Conservation (phyloP, 352 stramenopile genomes). For the Pythium brachiatum region DNA sequence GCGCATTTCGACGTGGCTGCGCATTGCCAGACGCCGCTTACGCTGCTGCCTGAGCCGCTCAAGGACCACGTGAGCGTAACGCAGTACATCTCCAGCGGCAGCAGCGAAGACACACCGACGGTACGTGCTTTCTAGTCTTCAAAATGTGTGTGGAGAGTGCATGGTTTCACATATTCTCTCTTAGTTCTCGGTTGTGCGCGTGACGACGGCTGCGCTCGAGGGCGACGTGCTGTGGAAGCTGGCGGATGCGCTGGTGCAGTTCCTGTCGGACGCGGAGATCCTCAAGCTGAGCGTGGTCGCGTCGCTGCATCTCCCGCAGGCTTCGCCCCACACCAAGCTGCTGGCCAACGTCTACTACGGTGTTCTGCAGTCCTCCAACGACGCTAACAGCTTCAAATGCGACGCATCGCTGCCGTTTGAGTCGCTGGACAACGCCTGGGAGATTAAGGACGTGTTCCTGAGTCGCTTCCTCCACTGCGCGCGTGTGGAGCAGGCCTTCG, state of each 20-base stretch:
- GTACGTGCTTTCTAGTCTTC: background rate
- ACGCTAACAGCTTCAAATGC: background rate
- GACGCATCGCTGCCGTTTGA: background rate
- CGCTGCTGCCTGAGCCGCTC: slow-evolving; percentile 1
- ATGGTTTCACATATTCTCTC: background rate
- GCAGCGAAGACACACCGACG: background rate
- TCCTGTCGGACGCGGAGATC: slow-evolving; percentile 35
- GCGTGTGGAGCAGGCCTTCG: slow-evolving; percentile 45
- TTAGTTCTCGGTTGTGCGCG: slow-evolving; percentile 35
- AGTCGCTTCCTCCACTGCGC: slow-evolving; percentile 47
- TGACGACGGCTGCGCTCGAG: slow-evolving; percentile 31
- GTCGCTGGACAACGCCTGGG: slow-evolving; percentile 40
- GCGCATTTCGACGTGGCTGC: slow-evolving; percentile 5
- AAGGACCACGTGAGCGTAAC: background rate
- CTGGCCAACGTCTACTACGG: slow-evolving; percentile 45
- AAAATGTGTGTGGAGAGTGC: background rate
- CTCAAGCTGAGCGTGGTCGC: slow-evolving; percentile 43
- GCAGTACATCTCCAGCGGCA: background rate
- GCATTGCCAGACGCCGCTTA: background rate
- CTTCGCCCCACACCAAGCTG: slow-evolving; percentile 31
- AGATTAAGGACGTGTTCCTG: slow-evolving; percentile 56
- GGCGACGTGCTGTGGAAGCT: slow-evolving; percentile 37
- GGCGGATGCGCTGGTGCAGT: slow-evolving; percentile 40
- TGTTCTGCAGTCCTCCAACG: slow-evolving; percentile 20
- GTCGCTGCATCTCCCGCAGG: slow-evolving; percentile 58